Evolutionary conservation across 352 stramenopile genomes (phyloP), one percentile per base, ranked within the genome.

Genomic region (Phytophthora syringae): DNA sequence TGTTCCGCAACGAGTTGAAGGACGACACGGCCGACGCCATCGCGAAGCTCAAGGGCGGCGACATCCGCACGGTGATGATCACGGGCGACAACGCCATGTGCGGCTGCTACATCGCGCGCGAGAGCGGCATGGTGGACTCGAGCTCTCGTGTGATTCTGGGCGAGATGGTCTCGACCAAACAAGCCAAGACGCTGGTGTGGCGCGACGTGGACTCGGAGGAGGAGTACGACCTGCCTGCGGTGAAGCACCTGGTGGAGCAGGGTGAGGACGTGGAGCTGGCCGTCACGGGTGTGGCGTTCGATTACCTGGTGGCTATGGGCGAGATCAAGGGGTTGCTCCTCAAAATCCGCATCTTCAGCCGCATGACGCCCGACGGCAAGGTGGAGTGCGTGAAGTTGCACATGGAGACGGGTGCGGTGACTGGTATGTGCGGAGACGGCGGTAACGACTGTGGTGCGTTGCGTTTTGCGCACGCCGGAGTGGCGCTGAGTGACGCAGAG

Each of bases 401-500:
- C 69, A 92, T 92, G 67, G 63, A 51, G 6, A 70, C 72, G 1
- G 86, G 86, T 25, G 77, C 77, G 1, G 83, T 95, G 7, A 92
- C 82, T 7, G 84, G 81, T 7, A 95, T 95, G 88, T 94, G 86
- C 32, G 88, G 88, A 42, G 88, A 95, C 47, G 88, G 88, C 36
- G 90, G 90, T 10, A 98, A 98, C 63, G 93, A 98, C 59, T 98
- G 90, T 59, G 93, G 93, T 55, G 92, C 92, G 22, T 67, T 98
- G 11, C 93, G 92, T 66, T 88, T 94, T 27, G 92, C 93, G 12
- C 92, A 98, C 74, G 89, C 97, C 13, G 92, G 92, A 42, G 79
- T 98, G 30, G 92, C 93, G 11, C 72, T 98, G 20, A 97, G 89
- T 39, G 85, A 96, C 54, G 80, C 89, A 0, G 91, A 98, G 52